These are phyloP conservation scores for Rhododendron vialii DNA, from an alignment of 148 eudicot species.

Conservation along the genomic window DNA sequence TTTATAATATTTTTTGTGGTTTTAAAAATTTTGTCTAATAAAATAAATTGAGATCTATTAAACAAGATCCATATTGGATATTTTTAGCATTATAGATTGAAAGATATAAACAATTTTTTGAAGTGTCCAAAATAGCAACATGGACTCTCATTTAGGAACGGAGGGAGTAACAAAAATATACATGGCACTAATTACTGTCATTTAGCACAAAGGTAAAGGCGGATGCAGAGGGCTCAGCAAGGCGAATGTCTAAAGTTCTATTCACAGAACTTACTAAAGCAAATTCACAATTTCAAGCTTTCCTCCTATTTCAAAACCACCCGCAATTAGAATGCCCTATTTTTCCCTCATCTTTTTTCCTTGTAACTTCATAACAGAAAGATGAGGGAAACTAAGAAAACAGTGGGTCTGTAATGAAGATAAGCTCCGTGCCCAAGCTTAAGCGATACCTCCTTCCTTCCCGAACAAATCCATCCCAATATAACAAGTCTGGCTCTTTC, in stretches of 20 bases:
- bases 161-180: background rate
- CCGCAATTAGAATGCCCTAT: background rate
- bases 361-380: background rate
- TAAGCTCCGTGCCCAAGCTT: background rate
- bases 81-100: no score
- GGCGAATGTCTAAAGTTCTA: background rate
- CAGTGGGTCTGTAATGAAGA: background rate
- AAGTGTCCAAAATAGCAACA: no score
- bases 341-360: background rate
- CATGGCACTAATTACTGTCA: background rate
- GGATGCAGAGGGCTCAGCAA: background rate
- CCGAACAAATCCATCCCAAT: background rate
- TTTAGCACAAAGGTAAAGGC: background rate
- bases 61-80: no score
- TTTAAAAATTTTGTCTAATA: no score
- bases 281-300: background rate
- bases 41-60: no score
- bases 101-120: no score
- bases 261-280: background rate
- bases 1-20: no score
- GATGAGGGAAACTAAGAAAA: background rate
- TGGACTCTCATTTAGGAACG: no score
- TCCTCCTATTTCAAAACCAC: background rate
- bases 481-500: background rate
- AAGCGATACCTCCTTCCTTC: background rate